Conservation (phyloP, 306 rosid species). For the Quercus cerris region DNA sequence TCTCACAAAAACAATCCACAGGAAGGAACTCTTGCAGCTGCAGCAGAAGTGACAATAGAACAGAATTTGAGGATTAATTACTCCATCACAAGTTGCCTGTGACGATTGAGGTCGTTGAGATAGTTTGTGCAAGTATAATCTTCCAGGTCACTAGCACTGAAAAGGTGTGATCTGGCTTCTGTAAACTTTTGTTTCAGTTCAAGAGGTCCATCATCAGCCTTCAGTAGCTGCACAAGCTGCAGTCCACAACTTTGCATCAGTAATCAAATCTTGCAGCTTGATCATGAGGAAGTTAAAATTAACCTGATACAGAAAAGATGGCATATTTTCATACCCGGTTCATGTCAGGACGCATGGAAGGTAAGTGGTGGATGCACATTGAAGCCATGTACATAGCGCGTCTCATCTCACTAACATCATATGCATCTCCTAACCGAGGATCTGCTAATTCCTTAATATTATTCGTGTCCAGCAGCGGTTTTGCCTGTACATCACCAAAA, state of each 20-base stretch:
- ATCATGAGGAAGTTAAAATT: neutral
- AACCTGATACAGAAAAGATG: neutral
- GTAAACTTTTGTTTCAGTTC: constrained; percentile 36
- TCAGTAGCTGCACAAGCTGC: constrained; percentile 59
- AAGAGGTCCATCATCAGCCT: constrained; percentile 45
- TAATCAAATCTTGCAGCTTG: neutral
- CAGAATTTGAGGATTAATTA: constrained; percentile 32
- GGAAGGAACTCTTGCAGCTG: neutral
- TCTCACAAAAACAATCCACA: constrained; percentile 15
- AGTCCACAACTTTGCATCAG: neutral
- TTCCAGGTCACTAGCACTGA: constrained; percentile 77
- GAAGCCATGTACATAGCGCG: constrained; percentile 63
- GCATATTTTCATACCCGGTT: constrained; percentile 39
- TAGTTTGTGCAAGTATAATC: constrained; percentile 85
- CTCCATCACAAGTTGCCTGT: constrained; percentile 78
- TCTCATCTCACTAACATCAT: constrained; percentile 60
- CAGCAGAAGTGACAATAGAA: neutral
- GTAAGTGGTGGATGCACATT: constrained; percentile 72
- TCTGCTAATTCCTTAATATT: constrained; percentile 62
- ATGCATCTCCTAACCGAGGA: constrained; percentile 58
- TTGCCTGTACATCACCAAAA: constrained; percentile 51
- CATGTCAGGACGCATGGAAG: constrained; percentile 76
- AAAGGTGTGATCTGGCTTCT: constrained; percentile 35
- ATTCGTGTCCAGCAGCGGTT: constrained; percentile 59
- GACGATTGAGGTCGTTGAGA: constrained; percentile 77